Evolutionary conservation across 257 asterid species (phyloP).

Genomic region (Solanum paucissectum): DNA sequence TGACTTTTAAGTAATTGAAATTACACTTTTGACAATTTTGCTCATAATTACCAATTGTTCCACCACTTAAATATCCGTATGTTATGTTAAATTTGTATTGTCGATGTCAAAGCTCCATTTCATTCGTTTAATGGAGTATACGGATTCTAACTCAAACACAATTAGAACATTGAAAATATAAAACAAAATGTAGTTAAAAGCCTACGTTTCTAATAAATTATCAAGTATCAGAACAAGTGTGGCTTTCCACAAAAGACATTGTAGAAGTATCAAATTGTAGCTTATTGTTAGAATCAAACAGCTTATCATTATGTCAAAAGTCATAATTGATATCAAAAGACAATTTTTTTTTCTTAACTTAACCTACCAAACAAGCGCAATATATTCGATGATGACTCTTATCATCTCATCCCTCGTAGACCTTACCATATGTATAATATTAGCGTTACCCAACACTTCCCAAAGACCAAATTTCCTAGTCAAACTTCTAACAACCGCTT

Average conservation of each 20-base stretch:
- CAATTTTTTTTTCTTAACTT: neutral
- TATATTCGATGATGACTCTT: neutral
- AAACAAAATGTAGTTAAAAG: no score
- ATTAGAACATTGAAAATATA: no score
- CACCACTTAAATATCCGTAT: neutral
- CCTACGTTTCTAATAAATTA: no score
- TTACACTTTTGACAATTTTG: neutral
- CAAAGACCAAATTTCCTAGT: neutral
- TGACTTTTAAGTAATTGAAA: neutral
- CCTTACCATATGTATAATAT: neutral
- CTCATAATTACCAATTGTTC: neutral
- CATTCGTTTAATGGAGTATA: neutral
- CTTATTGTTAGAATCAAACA: neutral
- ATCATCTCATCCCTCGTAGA: neutral
- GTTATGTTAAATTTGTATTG: neutral
- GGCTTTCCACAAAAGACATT: neutral
- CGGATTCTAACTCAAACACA: neutral
- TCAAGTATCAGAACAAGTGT: neutral
- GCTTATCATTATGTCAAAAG: neutral
- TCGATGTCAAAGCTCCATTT: neutral
- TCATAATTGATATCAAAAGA: neutral
- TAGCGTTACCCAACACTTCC: neutral
- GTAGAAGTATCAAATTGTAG: neutral
- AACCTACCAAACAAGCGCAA: rapidly evolving
- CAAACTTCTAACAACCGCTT: neutral